Conservation (phyloP, 1,139 yeast genomes). For the Saccharomyces pastorianus region DNA sequence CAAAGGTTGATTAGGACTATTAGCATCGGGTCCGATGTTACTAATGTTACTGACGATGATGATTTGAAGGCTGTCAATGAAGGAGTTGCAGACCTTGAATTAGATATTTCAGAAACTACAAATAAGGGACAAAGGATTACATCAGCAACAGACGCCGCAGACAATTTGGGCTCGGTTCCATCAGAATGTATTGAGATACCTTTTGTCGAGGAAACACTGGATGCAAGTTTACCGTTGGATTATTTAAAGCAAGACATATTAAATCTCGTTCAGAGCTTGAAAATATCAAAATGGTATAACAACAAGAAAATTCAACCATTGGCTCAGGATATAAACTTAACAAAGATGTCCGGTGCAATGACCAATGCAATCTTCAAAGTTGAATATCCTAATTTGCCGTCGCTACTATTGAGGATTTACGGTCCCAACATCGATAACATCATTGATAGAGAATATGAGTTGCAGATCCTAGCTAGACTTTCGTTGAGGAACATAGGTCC, state of each 20-base stretch:
- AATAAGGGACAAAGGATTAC: background rate
- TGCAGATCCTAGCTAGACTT: constrained; percentile 62
- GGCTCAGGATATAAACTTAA: too few species aligned
- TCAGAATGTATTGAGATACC: constrained; percentile 30
- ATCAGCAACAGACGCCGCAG: constrained; percentile 2
- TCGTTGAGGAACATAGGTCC: constrained; percentile 83
- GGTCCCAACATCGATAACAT: constrained; percentile 87
- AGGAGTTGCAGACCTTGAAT: constrained; percentile 6
- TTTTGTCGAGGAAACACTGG: constrained; percentile 38
- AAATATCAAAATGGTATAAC: too few species aligned
- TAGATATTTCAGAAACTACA: constrained; percentile 5
- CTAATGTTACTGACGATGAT: background rate
- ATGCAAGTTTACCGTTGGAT: constrained; percentile 68
- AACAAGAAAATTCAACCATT: too few species aligned
- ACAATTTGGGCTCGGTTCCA: background rate
- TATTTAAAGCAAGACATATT: constrained; percentile 79
- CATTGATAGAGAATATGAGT: constrained; percentile 78
- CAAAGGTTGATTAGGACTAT: constrained; percentile 27
- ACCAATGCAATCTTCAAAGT: constrained; percentile 83
- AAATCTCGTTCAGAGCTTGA: constrained; percentile 53
- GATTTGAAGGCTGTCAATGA: background rate
- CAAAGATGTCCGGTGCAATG: too few species aligned
- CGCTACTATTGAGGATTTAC: constrained; percentile 67
- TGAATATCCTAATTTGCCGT: constrained; percentile 34
- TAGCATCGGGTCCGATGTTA: constrained; percentile 17